Evolutionary conservation across 495 filamentous ascomycete genomes (phyloP).

Genomic region (Podospora appendiculata): DNA sequence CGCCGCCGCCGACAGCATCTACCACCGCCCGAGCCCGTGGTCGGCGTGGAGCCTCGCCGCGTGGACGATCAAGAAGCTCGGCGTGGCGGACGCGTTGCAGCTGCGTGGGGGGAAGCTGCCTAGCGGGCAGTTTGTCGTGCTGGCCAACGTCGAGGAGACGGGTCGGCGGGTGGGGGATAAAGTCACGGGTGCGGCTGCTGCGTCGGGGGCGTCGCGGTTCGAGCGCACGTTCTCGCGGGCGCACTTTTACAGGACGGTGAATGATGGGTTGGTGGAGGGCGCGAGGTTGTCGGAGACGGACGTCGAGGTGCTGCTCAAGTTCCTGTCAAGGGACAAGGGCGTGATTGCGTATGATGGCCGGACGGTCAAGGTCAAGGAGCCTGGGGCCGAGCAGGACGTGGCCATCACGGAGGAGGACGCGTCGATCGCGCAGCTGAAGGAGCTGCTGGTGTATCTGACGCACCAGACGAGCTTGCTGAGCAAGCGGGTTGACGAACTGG

Average conservation of each 20-base stretch:
- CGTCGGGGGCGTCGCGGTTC: conserved; percentile 36
- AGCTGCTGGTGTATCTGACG: conserved; percentile 53
- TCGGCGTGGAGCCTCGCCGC: conserved; percentile 50
- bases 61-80: conserved; percentile 70
- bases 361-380: conserved; percentile 65
- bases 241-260: conserved; percentile 54
- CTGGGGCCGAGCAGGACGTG: conserved; percentile 29
- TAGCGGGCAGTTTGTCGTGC: conserved; percentile 46
- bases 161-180: conserved; percentile 33
- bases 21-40: conserved; percentile 38
- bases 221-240: conserved; percentile 62
- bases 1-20: conserved; percentile 52
- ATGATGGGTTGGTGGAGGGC: conserved; percentile 39
- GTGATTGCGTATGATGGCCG: conserved; percentile 57
- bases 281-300: conserved; percentile 56
- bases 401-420: conserved; percentile 65
- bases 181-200: conserved; percentile 37
- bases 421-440: conserved; percentile 70
- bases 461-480: conserved; percentile 47
- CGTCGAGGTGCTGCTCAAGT: conserved; percentile 61
- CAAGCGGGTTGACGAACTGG: conserved; percentile 49
- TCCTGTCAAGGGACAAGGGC: conserved; percentile 61
- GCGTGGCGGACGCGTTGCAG: conserved; percentile 40
- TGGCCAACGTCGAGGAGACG: conserved; percentile 50
- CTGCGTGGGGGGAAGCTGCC: conserved; percentile 38